Base-by-base conservation (phyloP, 1,284 basidiomycete genomes). In the Neonothopanus nambi region DNA sequence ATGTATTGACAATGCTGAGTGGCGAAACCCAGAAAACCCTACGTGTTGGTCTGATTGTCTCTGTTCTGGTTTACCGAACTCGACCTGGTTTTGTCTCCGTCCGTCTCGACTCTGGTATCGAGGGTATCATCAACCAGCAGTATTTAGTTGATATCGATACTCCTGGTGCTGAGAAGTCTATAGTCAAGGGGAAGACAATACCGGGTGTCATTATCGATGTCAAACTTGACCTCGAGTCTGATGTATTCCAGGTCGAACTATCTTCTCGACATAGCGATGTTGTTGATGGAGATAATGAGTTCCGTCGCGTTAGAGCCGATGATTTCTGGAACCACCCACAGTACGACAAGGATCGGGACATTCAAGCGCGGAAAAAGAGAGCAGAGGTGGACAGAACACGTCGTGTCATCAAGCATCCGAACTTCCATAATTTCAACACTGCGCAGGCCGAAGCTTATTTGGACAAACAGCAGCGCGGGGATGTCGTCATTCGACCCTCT, bases 401-500 rank as follows among this genome's bases (percentile, higher is more conserved):
- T 58, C 81, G 97, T 23, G 86, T 96, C 44, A 93, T 99, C 76
- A 95, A 98, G 68, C 97, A 99, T 69, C 97, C 97, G 3, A 95
- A 98, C 72, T 99, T 98, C 83, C 93, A 96, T 68, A 94, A 97
- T 67, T 90, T 98, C 79, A 96, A 94, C 65, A 87, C 93, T 33
- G 76, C 80, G 18, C 91, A 98, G 62, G 95, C 97, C 2, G 96
- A 99, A 70, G 79, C 85, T 51, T 93, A 90, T 68, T 77, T 99
- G 51, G 91, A 94, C 54, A 89, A 88, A 59, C 90, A 94, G 70
- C 93, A 95, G 63, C 84, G 93, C 26, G 97, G 95, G 12, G 95
- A 98, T 68, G 94, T 95, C 43, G 92, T 99, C 30, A 93, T 99
- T 60, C 81, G 97, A 42, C 97, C 97, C 0, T 97, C 94, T 28